A percentile compares a stretch with the other conserved stretches of the same genome.
phyloP scores from a whole-genome alignment of 2,329 filamentous ascomycete genomes.

The Epichloe uncinata region DNA sequence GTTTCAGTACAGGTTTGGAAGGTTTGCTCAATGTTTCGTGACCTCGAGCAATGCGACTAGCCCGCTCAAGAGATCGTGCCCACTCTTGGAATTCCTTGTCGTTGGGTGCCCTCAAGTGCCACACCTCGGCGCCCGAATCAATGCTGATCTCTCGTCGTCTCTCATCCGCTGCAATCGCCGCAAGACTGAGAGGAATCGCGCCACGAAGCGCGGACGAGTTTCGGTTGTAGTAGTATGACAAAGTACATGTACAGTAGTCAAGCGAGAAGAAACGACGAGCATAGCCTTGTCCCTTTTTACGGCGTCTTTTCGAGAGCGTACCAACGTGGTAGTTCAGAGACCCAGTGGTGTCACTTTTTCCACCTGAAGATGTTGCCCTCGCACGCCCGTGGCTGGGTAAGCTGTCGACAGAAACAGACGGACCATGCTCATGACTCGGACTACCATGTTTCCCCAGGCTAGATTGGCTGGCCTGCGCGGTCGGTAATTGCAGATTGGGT shows the following conservation, averaged over 20 bases:
- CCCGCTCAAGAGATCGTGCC: conserved; percentile 73
- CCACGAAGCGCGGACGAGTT: conserved; percentile 87
- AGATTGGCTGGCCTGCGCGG: conserved; percentile 30
- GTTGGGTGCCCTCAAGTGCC: conserved; percentile 79
- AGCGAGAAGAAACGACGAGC: conserved; percentile 90
- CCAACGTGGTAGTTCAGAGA: conserved; percentile 61
- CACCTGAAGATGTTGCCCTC: conserved; percentile 36
- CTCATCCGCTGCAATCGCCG: conserved; percentile 82
- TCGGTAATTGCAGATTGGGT: conserved; percentile 38
- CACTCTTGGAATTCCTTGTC: conserved; percentile 77
- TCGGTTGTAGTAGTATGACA: conserved; percentile 93
- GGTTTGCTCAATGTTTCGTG: conserved; percentile 25
- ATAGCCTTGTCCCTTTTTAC: conserved; percentile 91
- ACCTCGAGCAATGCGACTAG: conserved; percentile 52
- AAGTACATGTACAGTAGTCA: conserved; percentile 83
- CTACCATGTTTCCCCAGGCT: conserved; percentile 38
- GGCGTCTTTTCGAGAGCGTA: conserved; percentile 72
- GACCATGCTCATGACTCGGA: conserved; percentile 29
- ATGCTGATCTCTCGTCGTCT: conserved; percentile 85
- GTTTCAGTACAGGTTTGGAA: conserved; percentile 14
- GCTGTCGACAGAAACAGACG: conserved; percentile 47
- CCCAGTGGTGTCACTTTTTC: conserved; percentile 34
- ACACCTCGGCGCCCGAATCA: conserved; percentile 92
- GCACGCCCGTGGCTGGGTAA: conserved; percentile 34
- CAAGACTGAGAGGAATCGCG: conserved; percentile 81